Percentiles rank a stretch among this genome's conserved stretches.
Evolutionary conservation across 2,329 filamentous ascomycete species (phyloP).

Genomic region (Hypoxylon sp.): DNA sequence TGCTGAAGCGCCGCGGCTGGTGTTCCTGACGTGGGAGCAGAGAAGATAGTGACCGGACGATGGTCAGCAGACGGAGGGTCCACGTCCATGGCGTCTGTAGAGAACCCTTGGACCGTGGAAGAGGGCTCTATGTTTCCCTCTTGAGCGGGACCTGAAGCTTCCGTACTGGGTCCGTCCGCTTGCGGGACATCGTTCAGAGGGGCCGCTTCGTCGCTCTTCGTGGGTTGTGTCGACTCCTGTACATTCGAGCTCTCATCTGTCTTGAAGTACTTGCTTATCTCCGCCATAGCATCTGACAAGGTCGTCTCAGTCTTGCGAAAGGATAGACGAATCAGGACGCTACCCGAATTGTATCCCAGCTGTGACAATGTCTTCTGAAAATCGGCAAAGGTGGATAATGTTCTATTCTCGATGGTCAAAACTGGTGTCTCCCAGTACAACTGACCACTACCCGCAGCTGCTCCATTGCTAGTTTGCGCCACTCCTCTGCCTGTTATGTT

Average conservation of each 20-base stretch:
- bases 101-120: conserved; percentile 6
- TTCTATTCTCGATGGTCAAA: conserved; percentile 82
- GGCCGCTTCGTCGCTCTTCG: conserved; percentile 19
- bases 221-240: conserved; percentile 16
- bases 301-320: conserved; percentile 81
- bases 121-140: conserved; percentile 1
- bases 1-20: conserved; percentile 76
- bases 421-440: conserved; percentile 89
- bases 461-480: conserved; percentile 66
- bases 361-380: conserved; percentile 90
- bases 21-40: conserved; percentile 76
- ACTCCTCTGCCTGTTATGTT: conserved; percentile 87
- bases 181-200: conserved; percentile 22
- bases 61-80: conserved; percentile 45
- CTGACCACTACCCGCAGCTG: conserved; percentile 71
- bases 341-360: conserved; percentile 86
- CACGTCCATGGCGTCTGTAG: conserved; percentile 44
- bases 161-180: conserved; percentile 12
- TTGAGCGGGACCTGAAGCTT: conserved; percentile 1
- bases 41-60: conserved; percentile 74
- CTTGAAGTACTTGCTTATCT: conserved; percentile 81
- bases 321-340: conserved; percentile 77
- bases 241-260: conserved; percentile 51
- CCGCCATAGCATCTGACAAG: conserved; percentile 82
- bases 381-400: conserved; percentile 78